Conservation (phyloP, 1,284 basidiomycete genomes). For the Boletus semigastroideus region DNA sequence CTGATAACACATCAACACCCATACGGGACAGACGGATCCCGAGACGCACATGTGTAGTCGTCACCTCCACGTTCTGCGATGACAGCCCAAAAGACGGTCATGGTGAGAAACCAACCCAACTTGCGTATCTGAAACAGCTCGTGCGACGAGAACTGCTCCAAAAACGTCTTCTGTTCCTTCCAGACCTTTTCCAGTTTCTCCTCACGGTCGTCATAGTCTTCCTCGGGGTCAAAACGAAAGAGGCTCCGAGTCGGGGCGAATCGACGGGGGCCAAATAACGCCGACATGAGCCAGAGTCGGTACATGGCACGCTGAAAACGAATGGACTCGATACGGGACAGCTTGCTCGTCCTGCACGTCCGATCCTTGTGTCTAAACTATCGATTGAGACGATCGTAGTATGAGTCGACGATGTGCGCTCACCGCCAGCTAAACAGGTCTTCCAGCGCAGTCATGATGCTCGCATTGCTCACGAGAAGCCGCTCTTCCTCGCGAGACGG, state of each 20-base stretch:
- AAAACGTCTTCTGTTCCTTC: conserved; percentile 5
- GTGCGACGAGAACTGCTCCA: conserved; percentile 1
- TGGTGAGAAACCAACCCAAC: background rate
- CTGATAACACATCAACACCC: background rate
- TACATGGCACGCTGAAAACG: conserved; percentile 34
- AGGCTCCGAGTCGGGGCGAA: background rate
- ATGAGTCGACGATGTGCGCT: background rate
- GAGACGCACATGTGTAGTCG: background rate
- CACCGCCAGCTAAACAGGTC: conserved; percentile 35
- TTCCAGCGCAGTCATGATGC: conserved; percentile 28
- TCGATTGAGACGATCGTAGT: background rate
- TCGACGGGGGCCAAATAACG: conserved; percentile 2
- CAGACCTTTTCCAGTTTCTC: background rate
- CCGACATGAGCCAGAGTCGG: conserved; percentile 31
- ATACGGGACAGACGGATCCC: background rate
- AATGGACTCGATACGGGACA: conserved; percentile 30
- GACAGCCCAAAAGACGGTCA: background rate
- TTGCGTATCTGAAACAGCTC: conserved; percentile 5
- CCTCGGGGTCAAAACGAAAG: background rate
- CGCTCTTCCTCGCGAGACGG: conserved; percentile 25
- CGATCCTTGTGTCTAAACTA: conserved; percentile 32
- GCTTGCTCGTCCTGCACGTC: conserved; percentile 21
- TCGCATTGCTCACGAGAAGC: conserved; percentile 21
- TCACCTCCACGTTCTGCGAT: background rate
- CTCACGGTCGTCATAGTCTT: background rate